Percentiles rank a stretch among this genome's conserved stretches.
Conservation (phyloP, 176 grass and related monocot genomes). For the Lolium rigidum region DNA sequence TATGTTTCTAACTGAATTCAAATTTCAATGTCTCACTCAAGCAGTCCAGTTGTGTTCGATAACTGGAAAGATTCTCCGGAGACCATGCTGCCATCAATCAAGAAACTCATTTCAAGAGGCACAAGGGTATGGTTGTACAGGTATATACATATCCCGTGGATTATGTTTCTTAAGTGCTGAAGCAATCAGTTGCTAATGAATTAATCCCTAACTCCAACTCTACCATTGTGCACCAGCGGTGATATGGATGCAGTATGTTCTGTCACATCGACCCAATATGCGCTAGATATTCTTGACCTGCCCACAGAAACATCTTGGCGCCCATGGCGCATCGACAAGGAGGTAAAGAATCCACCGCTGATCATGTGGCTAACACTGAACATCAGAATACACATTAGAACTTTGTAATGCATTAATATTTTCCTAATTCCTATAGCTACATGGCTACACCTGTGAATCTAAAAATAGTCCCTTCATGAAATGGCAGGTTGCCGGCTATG, state of each 20-base stretch:
- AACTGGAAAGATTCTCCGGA: constrained; percentile 60
- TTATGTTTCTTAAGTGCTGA: constrained; percentile 11
- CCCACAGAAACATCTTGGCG: constrained; percentile 56
- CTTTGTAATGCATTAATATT: neutral
- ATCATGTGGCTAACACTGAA: constrained; percentile 16
- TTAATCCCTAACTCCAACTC: constrained; percentile 24
- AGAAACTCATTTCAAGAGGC: constrained; percentile 58
- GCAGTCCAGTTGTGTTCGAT: constrained; percentile 50
- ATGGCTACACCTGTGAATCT: constrained; percentile 5
- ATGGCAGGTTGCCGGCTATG: constrained; percentile 65
- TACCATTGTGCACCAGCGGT: constrained; percentile 44
- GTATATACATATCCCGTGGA: constrained; percentile 35
- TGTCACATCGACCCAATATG: constrained; percentile 63
- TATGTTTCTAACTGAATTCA: constrained; percentile 23
- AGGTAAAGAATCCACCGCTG: constrained; percentile 39
- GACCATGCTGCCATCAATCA: constrained; percentile 58
- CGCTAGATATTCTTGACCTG: constrained; percentile 51
- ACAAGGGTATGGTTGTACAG: constrained; percentile 68
- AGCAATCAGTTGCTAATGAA: neutral
- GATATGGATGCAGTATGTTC: constrained; percentile 72
- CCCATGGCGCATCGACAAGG: constrained; percentile 58
- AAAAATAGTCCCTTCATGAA: neutral
- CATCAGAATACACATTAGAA: constrained; percentile 22
- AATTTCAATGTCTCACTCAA: constrained; percentile 40
- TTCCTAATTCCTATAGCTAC: neutral